Percentiles rank a stretch among this genome's conserved stretches.
phyloP scores from a whole-genome alignment of 2,329 filamentous ascomycete genomes.

The Epichloe bromicola region DNA sequence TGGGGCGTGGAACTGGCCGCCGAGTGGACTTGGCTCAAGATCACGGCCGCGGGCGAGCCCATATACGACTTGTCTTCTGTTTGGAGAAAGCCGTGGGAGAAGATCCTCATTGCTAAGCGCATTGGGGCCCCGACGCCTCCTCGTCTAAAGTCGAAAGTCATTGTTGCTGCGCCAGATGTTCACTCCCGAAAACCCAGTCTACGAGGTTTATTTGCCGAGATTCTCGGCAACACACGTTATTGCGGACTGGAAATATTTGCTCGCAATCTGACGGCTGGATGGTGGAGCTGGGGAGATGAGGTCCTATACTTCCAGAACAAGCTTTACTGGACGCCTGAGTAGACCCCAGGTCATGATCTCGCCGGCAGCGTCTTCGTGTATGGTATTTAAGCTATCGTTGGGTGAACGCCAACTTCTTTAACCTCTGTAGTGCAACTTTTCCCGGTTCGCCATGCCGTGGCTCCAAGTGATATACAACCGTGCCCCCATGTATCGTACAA shows the following conservation, averaged over 20 bases:
- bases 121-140: slow-evolving; percentile 16
- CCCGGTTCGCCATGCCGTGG: not conserved
- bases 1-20: slow-evolving; percentile 55
- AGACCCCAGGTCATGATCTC: not conserved
- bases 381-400: too few species aligned
- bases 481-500: slow-evolving; percentile 16
- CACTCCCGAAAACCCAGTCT: slow-evolving; percentile 71
- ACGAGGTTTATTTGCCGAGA: slow-evolving; percentile 41
- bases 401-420: not conserved
- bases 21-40: slow-evolving; percentile 73
- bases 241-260: slow-evolving; percentile 64
- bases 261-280: slow-evolving; percentile 57
- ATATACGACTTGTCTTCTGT: slow-evolving; percentile 44
- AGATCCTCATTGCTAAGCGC: slow-evolving; percentile 48
- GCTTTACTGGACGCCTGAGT: slow-evolving; percentile 30
- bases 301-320: slow-evolving; percentile 54
- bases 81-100: slow-evolving; percentile 69
- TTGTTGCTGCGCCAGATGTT: slow-evolving; percentile 59
- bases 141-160: slow-evolving; percentile 32
- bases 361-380: too few species aligned
- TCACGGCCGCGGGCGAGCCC: slow-evolving; percentile 51
- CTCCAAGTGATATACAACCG: slow-evolving; percentile 19
- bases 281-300: slow-evolving; percentile 71
- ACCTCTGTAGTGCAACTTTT: not conserved
- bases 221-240: slow-evolving; percentile 36